phyloP scores from a whole-genome alignment of 163 green algal species.

The Chloromonas sp. region DNA sequence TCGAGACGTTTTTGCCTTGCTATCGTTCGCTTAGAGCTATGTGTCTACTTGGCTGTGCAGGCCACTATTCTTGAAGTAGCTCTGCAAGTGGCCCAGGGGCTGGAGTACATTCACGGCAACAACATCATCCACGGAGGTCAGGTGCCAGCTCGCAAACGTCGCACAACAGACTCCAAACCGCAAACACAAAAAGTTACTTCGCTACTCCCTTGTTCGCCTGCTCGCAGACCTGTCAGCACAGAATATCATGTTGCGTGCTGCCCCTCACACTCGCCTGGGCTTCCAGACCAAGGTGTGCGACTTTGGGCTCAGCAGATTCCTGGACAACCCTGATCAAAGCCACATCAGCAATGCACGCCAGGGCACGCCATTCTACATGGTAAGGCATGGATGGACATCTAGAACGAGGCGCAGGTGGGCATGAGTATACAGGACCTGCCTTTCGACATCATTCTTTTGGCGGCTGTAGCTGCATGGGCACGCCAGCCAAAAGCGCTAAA shows the following conservation, averaged over 20 bases:
- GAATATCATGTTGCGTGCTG: constrained; percentile 53
- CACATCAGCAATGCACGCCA: constrained; percentile 8
- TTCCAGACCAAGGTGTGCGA: constrained; percentile 16
- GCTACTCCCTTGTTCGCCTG: not conserved
- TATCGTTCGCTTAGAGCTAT: no score
- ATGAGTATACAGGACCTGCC: no score
- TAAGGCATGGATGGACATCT: no score
- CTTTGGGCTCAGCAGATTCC: constrained; percentile 18
- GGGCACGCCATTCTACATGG: constrained; percentile 24
- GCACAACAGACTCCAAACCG: no score
- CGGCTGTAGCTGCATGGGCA: no score
- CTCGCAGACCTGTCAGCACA: constrained; percentile 4
- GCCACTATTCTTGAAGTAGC: constrained; percentile 5
- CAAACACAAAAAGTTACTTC: no score
- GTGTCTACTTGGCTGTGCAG: not conserved
- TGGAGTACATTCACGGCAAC: constrained; percentile 13
- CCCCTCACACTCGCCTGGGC: constrained; percentile 48
- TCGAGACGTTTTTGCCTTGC: no score
- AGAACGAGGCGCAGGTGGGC: no score
- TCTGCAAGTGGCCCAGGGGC: not conserved
- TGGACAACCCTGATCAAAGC: constrained; percentile 15
- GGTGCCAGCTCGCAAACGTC: no score
- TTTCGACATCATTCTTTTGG: no score
- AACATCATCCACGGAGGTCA: constrained; percentile 6
- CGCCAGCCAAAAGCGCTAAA: no score